Conservation (phyloP, 108 stramenopile species). For the Pseudonitzschia multistriata region DNA sequence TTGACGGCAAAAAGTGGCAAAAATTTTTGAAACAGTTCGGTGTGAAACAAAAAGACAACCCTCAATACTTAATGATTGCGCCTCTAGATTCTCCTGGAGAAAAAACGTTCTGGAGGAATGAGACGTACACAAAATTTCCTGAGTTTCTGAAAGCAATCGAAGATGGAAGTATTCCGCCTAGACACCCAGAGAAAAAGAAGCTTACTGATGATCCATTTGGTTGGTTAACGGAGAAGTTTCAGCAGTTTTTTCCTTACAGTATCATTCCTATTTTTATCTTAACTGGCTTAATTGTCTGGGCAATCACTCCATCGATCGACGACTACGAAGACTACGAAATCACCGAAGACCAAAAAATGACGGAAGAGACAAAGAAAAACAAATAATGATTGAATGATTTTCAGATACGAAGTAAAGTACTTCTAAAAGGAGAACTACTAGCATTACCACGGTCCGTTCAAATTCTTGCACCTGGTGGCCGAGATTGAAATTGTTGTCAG, state of each 20-base stretch:
- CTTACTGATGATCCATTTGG: constrained; percentile 16
- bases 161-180: constrained; percentile 20
- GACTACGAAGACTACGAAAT: constrained; percentile 11
- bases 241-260: constrained; percentile 31
- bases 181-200: not conserved
- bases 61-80: constrained; percentile 55
- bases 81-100: constrained; percentile 50
- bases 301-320: constrained; percentile 25
- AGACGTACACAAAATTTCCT: constrained; percentile 28
- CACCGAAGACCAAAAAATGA: not conserved
- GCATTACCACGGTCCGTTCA: too few species aligned
- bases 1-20: constrained; percentile 76
- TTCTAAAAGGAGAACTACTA: too few species aligned
- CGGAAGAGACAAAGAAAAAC: constrained; percentile 29
- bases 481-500: too few species aligned
- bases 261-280: constrained; percentile 24
- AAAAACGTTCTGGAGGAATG: constrained; percentile 68
- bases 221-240: constrained; percentile 25
- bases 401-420: not conserved
- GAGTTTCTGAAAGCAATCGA: constrained; percentile 40
- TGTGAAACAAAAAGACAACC: constrained; percentile 43
- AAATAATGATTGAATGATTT: constrained; percentile 13
- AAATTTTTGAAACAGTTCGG: constrained; percentile 73
- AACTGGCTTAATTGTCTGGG: constrained; percentile 12
- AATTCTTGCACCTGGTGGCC: too few species aligned